These are phyloP conservation scores for Paxillus ammoniavirescens DNA, from an alignment of 768 basidiomycete genomes.

Conservation along the genomic window DNA sequence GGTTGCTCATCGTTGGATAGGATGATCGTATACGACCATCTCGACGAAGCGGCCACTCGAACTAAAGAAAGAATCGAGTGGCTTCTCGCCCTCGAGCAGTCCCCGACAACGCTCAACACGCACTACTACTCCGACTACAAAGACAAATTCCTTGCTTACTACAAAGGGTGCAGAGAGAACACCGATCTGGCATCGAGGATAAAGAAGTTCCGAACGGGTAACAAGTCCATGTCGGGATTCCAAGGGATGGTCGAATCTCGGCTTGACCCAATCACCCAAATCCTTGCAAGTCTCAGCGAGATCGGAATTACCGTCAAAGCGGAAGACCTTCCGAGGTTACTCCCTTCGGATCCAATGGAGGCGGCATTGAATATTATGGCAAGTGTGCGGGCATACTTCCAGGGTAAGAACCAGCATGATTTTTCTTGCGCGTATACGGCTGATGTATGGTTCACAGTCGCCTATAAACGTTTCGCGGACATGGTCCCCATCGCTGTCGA, in stretches of 20 bases:
- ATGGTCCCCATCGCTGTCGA: slow-evolving; percentile 39
- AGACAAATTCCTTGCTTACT: slow-evolving; percentile 47
- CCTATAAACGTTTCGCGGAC: slow-evolving; percentile 42
- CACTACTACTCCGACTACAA: slow-evolving; percentile 48
- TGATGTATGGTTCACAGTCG: slow-evolving; percentile 30
- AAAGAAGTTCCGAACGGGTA: not conserved
- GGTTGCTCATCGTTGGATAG: slow-evolving; percentile 24
- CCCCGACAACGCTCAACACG: slow-evolving; percentile 47
- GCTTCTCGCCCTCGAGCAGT: slow-evolving; percentile 45
- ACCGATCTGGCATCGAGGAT: slow-evolving; percentile 1
- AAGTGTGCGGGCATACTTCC: slow-evolving; percentile 64
- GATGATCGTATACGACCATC: slow-evolving; percentile 44
- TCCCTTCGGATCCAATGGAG: slow-evolving; percentile 50
- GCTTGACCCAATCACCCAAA: slow-evolving; percentile 26
- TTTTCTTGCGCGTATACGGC: not conserved
- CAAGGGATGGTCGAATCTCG: not conserved
- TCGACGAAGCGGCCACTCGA: slow-evolving; percentile 39
- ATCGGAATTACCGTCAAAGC: slow-evolving; percentile 32
- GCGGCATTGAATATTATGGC: slow-evolving; percentile 64
- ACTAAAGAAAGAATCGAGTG: slow-evolving; percentile 42
- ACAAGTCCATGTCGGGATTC: not conserved
- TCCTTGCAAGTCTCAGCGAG: slow-evolving; percentile 12
- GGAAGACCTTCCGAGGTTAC: slow-evolving; percentile 45
- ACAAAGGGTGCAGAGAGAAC: slow-evolving; percentile 32
- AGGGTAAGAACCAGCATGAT: slow-evolving; percentile 40